Percentiles rank a stretch among this genome's conserved stretches.
These are phyloP conservation scores for Chaetomium sp. DNA, from an alignment of 2,329 filamentous ascomycete genomes.

Conservation along the genomic window DNA sequence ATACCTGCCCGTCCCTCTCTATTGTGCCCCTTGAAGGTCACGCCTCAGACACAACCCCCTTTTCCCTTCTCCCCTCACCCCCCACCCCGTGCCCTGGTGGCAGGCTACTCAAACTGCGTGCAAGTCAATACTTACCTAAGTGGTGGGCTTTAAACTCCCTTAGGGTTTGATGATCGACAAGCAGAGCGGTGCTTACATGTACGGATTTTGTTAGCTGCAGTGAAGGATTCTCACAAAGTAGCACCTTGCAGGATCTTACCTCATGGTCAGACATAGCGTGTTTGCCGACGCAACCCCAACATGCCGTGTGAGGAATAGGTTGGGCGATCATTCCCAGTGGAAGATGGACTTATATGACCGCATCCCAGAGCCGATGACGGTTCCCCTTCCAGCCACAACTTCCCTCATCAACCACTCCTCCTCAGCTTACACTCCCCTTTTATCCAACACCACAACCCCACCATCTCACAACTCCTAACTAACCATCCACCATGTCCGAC, in stretches of 20 bases:
- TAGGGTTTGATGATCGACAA: not conserved
- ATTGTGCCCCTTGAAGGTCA: not conserved
- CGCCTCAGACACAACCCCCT: too few species aligned
- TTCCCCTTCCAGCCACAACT: not conserved
- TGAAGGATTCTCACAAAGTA: not conserved
- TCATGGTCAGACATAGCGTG: not conserved
- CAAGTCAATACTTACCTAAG: not conserved
- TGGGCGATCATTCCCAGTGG: not conserved
- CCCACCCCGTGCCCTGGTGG: not conserved
- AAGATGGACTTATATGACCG: not conserved
- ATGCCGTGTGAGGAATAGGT: not conserved
- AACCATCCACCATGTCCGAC: constrained; percentile 1
- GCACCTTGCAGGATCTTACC: not conserved
- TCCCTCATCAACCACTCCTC: not conserved
- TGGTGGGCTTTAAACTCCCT: not conserved
- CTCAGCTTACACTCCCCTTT: not conserved
- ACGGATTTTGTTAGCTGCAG: not conserved
- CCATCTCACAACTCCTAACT: not conserved
- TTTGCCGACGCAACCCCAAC: not conserved
- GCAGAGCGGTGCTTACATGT: not conserved
- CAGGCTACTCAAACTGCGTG: not conserved
- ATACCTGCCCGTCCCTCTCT: not conserved
- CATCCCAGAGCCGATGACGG: not conserved
- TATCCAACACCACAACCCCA: not conserved
- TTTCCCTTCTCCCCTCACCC: too few species aligned